Conservation (phyloP, 805 yeast genomes). For the Pichia scutulata region DNA sequence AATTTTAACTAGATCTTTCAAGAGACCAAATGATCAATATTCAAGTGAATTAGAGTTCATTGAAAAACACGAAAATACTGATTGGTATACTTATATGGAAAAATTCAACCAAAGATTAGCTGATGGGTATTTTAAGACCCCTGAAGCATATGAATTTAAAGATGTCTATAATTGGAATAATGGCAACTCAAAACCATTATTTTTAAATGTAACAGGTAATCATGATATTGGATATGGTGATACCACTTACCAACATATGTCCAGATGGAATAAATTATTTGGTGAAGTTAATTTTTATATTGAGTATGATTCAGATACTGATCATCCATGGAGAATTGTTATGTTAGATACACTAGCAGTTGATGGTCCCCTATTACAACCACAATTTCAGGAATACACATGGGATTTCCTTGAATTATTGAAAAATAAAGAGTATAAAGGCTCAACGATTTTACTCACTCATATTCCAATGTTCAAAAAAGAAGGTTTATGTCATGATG, state of each 20-base stretch:
- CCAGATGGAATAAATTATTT: constrained; percentile 63
- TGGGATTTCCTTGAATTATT: constrained; percentile 67
- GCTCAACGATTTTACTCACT: constrained; percentile 75
- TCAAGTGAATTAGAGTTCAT: constrained; percentile 41
- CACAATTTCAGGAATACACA: constrained; percentile 56
- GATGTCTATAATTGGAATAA: constrained; percentile 63
- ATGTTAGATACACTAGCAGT: constrained; percentile 74
- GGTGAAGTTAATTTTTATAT: constrained; percentile 84
- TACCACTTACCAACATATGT: constrained; percentile 84
- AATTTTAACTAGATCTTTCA: constrained; percentile 62
- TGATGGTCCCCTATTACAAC: constrained; percentile 86
- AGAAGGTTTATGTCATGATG: constrained; percentile 81
- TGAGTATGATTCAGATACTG: constrained; percentile 54
- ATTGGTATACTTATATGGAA: constrained; percentile 43
- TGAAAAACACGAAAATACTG: constrained; percentile 42
- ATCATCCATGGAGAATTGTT: constrained; percentile 82
- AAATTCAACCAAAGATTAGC: constrained; percentile 24
- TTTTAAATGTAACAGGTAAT: constrained; percentile 85
- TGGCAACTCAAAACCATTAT: constrained; percentile 43
- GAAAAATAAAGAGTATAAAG: constrained; percentile 48
- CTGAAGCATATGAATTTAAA: constrained; percentile 39
- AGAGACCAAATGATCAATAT: constrained; percentile 46
- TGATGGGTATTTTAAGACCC: constrained; percentile 25
- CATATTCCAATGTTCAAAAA: constrained; percentile 86
- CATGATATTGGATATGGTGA: constrained; percentile 98